Percentiles rank a stretch among this genome's conserved stretches.
Evolutionary conservation across 768 basidiomycete genomes (phyloP).

Genomic region (Macrolepiota fuliginosa): DNA sequence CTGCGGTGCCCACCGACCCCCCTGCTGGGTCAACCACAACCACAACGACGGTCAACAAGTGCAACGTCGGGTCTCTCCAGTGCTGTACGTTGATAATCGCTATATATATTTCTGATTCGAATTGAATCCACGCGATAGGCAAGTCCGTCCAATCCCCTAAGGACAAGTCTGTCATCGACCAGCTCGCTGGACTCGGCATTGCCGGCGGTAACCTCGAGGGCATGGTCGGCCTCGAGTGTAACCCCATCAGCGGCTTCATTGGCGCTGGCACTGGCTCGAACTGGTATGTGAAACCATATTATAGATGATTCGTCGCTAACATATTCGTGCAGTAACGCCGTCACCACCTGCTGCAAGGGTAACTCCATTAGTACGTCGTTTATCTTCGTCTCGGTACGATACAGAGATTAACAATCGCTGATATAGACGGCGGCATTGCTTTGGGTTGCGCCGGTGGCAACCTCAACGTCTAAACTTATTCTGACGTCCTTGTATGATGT

Average conservation of each 20-base stretch:
- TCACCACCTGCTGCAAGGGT: slow-evolving; percentile 22
- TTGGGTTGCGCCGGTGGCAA: slow-evolving; percentile 21
- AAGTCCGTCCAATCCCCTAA: not conserved
- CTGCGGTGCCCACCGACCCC: not conserved
- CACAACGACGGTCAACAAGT: not conserved
- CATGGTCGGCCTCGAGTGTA: slow-evolving; percentile 17
- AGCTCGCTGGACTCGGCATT: not conserved
- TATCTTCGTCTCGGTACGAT: not conserved
- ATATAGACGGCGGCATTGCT: slow-evolving; percentile 16
- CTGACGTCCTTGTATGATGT: not conserved
- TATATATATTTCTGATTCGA: no score
- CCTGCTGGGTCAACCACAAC: not conserved
- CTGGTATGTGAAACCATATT: slow-evolving; percentile 6
- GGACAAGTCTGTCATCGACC: not conserved
- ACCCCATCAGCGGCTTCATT: slow-evolving; percentile 19
- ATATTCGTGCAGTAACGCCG: slow-evolving; percentile 9
- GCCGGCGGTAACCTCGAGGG: not conserved
- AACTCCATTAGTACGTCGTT: slow-evolving; percentile 19
- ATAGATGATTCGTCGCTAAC: not conserved
- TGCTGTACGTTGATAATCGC: not conserved
- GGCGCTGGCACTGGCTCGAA: slow-evolving; percentile 17
- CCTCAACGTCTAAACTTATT: slow-evolving; percentile 10
- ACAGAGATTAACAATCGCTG: not conserved
- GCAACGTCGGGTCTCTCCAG: not conserved
- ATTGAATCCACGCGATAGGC: not conserved